A percentile compares a stretch with the other conserved stretches of the same genome.
These are phyloP conservation scores for Stemphylium vesicarium DNA, from an alignment of 2,329 filamentous ascomycete species.

Conservation along the genomic window DNA sequence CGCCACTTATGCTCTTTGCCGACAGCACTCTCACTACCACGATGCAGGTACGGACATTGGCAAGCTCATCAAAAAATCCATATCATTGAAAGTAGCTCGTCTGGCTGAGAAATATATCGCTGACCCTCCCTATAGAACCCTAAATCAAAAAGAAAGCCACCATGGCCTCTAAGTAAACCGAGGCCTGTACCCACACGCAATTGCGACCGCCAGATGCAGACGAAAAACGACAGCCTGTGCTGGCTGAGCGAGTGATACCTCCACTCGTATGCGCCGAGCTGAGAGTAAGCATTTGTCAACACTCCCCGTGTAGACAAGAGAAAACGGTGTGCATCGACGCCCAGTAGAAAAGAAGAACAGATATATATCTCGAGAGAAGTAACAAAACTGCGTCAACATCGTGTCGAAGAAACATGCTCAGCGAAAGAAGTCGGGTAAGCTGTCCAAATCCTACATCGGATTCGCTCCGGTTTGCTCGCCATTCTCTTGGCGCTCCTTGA, in stretches of 20 bases:
- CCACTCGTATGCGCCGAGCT: constrained; percentile 27
- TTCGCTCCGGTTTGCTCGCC: constrained; percentile 46
- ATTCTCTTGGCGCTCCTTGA: constrained; percentile 50
- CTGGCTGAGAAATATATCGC: constrained; percentile 17
- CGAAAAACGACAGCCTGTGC: constrained; percentile 16
- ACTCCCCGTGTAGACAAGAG: constrained; percentile 5
- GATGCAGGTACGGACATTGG: not conserved
- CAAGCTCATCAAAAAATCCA: constrained; percentile 10
- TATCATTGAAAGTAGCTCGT: constrained; percentile 10
- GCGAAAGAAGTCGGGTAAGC: not conserved
- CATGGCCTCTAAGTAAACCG: constrained; percentile 9
- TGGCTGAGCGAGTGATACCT: constrained; percentile 30
- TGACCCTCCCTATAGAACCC: not conserved
- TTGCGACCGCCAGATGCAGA: constrained; percentile 20
- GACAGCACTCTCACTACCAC: not conserved
- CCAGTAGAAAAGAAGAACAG: constrained; percentile 8
- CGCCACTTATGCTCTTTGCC: constrained; percentile 1
- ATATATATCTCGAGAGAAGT: constrained; percentile 10
- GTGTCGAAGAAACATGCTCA: constrained; percentile 3
- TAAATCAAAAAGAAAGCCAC: constrained; percentile 12
- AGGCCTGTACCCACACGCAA: constrained; percentile 21
- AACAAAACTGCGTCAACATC: constrained; percentile 12
- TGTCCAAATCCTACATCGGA: constrained; percentile 18
- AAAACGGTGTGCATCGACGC: not conserved
- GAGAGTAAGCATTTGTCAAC: constrained; percentile 13